Base-by-base conservation (phyloP, 257 asterid species). In the Galeopsis tetrahit region DNA sequence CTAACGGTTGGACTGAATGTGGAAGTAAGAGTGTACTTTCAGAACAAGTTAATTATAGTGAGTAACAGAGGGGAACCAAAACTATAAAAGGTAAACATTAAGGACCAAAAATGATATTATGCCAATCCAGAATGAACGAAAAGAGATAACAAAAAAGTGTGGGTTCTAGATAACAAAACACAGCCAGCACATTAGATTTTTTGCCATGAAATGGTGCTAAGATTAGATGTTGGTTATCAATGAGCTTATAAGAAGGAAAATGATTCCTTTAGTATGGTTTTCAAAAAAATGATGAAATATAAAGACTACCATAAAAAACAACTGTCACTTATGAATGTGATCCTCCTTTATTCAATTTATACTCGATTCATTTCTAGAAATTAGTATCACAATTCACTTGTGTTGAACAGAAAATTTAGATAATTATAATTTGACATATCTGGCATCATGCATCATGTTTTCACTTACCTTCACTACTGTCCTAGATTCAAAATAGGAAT, bases 401-500 rank as follows among this genome's bases (percentile, higher is more conserved):
- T 6, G 4, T 21, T 49, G 21, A 28, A 10, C 40, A 40, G 10
- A 17, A 66, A 14, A 39, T 15, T 64, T 42, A 13, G 38, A 5
- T 14, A 63, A 17, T 36, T 51, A 51, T 38, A n/a, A 52, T 7
- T 34, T 31, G n/a, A 36, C 44, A 21, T 2, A 38, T 76, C 15
- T 62, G 14, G 21, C 57, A 32, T 36, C 35, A 36, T 28, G 21
- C 57, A 32, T 36, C 35, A 36, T 28, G 10, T 63, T 68, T 36
- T 42, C 34, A 39, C 15, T 68, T 69, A 28, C 48, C 51, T 39
- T 57, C 35, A 34, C 32, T 31, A 40, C 46, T 44, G 40, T 59
- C 67, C 35, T 51, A 70, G 55, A 36, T 36, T 35, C 42, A 63
- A 43, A 34, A 65, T 49, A 51, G 49, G 33, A 68, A 21, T 59